A percentile compares a stretch with the other conserved stretches of the same genome.
Conservation (phyloP, 2,329 filamentous ascomycete genomes). For the Colletotrichum lini region DNA sequence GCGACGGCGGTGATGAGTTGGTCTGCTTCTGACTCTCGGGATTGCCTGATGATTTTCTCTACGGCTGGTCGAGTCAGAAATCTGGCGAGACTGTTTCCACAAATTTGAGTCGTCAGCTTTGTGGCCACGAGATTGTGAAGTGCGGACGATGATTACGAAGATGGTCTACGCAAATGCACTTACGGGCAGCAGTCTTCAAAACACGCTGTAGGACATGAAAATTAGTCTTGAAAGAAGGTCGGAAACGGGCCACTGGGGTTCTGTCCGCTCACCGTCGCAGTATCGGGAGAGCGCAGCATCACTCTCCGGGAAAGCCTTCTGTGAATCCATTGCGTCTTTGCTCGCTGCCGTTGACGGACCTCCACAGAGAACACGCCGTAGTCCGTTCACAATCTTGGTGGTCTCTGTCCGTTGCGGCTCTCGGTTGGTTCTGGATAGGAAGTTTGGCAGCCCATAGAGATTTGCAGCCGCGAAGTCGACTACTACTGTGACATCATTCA, state of each 20-base stretch:
- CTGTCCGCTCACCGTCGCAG: constrained; percentile 20
- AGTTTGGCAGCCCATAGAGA: constrained; percentile 22
- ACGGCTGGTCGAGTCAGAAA: constrained; percentile 26
- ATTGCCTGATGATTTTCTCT: constrained; percentile 12
- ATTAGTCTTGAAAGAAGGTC: not conserved
- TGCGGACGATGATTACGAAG: too few relatives aligned
- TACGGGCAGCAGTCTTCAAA: constrained; percentile 35
- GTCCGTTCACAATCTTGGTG: constrained; percentile 30
- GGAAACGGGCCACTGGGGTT: too few relatives aligned
- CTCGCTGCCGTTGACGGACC: not conserved
- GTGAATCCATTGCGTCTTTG: not conserved
- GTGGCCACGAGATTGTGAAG: too few relatives aligned
- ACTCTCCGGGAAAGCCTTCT: constrained; percentile 1
- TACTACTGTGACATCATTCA: not conserved
- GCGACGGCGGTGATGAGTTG: not conserved
- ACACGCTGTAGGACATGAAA: not conserved
- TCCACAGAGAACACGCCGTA: constrained; percentile 23
- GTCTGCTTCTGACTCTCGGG: not conserved
- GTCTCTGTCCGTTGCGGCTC: constrained; percentile 13
- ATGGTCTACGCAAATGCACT: not conserved
- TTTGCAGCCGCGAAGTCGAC: constrained; percentile 34
- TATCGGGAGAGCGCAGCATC: constrained; percentile 18
- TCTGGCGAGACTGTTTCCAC: not conserved
- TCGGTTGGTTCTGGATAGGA: constrained; percentile 10
- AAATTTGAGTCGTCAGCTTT: not conserved